Conservation (phyloP, 331 rosid genomes). For the Rosa hybrid region DNA sequence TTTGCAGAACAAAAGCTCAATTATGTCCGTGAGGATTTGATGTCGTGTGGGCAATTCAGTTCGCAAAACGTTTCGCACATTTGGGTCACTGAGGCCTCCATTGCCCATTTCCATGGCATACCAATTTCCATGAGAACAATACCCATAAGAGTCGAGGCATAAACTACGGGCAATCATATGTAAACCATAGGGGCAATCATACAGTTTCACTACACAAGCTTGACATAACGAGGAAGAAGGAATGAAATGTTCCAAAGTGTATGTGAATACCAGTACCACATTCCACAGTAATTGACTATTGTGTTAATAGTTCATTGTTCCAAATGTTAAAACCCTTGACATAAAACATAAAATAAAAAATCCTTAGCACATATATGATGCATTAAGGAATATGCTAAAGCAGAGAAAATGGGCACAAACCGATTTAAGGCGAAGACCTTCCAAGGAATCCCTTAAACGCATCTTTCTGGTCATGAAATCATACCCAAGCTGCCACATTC, state of each 20-base stretch:
- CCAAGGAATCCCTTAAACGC: conserved; percentile 76
- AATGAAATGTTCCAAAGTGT: not conserved
- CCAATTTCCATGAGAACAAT: no score
- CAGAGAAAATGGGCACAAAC: conserved; percentile 36
- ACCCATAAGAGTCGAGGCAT: not conserved
- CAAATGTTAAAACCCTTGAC: not conserved
- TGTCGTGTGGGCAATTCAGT: no score
- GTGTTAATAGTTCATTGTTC: not conserved
- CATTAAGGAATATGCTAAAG: not conserved
- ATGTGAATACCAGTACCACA: not conserved
- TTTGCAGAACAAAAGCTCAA: no score
- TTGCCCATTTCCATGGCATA: no score
- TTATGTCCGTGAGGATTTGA: no score
- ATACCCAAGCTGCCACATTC: conserved; percentile 92
- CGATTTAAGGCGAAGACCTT: conserved; percentile 80
- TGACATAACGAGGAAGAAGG: not conserved
- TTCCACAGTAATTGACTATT: not conserved
- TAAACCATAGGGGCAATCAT: not conserved
- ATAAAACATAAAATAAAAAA: no score
- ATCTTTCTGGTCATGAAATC: conserved; percentile 83
- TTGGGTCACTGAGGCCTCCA: no score
- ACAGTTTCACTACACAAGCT: not conserved
- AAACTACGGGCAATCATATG: not conserved
- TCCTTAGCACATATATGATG: not conserved
- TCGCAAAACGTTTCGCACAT: no score